Evolutionary conservation across 257 asterid species (phyloP).

Genomic region (Solanum chiquidenum): DNA sequence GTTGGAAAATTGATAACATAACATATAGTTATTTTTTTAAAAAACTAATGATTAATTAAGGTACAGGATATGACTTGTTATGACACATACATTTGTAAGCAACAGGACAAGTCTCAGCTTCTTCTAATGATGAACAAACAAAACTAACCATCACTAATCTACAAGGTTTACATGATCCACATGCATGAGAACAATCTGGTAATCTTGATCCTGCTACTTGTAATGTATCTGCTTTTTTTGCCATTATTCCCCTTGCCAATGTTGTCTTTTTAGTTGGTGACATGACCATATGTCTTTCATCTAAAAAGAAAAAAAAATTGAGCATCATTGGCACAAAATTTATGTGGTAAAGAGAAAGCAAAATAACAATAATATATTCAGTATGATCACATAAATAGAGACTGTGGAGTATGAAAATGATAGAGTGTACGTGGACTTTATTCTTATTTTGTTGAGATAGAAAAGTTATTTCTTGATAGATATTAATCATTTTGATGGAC

Average conservation of each 20-base stretch:
- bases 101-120: conserved; percentile 91
- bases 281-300: conserved; percentile 19
- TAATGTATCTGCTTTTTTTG: conserved; percentile 12
- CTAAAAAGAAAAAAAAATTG: neutral
- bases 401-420: rapidly evolving
- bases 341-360: neutral
- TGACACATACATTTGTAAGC: conserved; percentile 86
- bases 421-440: rapidly evolving
- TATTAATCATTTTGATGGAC: neutral
- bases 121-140: conserved; percentile 72
- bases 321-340: neutral
- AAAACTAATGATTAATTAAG: conserved; percentile 14
- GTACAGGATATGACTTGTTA: conserved; percentile 81
- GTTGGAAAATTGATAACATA: neutral
- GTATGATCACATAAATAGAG: neutral
- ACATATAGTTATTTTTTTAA: neutral
- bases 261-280: conserved; percentile 7
- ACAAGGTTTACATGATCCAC: conserved; percentile 89
- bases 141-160: conserved; percentile 80
- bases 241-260: neutral
- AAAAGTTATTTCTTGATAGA: too few species aligned
- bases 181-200: conserved; percentile 80
- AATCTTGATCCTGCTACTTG: conserved; percentile 58
- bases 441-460: too few species aligned
- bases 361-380: too few species aligned